Base-by-base conservation (phyloP, 768 basidiomycete genomes). In the Cubamyces sp. region DNA sequence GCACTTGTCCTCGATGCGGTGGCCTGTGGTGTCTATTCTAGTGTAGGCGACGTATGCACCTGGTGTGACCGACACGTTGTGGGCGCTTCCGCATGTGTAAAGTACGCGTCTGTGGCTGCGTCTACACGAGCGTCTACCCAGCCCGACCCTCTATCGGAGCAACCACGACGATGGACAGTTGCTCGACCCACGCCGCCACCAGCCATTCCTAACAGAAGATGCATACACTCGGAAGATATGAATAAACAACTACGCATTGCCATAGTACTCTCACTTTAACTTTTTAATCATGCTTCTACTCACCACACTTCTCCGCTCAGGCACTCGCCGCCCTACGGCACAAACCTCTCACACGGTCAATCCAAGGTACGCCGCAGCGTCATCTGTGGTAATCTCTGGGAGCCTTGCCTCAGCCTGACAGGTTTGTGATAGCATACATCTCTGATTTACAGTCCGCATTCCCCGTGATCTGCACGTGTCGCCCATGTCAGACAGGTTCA, bases 261-360 rank as follows among this genome's bases (percentile, higher is more conserved):
- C 51, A 65, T 68, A 46, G 67, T 59, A 64, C 34, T 21, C 12
- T 1, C 25, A 9, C 43, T 41, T 47, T 41, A 18, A 8, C 12
- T 41, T 18, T n/a, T 26, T 37, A 23, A 25, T 48, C 26, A 42
- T 30, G 23, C 48, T 53, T 43, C 45, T 52, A 18, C 50, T 62
- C 42, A 51, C 28, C 41, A 12, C 37, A n/a, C 45, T 45, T 41
- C 40, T 42, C 37, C 47, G 48, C 42, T 47, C 54, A 85, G 83
- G 83, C 82, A 11, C 66, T 85, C 25, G 70, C 75, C 21, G 78
- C 79, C 9, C 70, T 84, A 30, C 78, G 75, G 70, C 75, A 74
- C 69, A 83, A 81, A 60, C 82, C 82, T 26, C 55, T 69, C 18
- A 64, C 73, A 23, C 75, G 79, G 64, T 80, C 81, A 11, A 73